Evolutionary conservation across 2,329 filamentous ascomycete genomes (phyloP).

Genomic region (Pseudogymnoascus sp.): DNA sequence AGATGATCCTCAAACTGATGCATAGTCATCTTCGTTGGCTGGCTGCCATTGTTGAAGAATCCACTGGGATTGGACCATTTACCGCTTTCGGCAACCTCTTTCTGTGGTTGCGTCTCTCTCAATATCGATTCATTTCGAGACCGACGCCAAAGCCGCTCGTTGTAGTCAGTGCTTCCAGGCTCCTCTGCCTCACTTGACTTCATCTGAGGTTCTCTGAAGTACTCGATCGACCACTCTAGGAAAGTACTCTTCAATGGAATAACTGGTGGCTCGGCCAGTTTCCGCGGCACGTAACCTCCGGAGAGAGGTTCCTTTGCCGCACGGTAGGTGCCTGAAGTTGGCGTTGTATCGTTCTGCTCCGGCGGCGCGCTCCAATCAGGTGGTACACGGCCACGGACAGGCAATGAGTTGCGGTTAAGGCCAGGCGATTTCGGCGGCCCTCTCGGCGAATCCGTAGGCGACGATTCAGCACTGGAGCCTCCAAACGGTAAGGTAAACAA

Average conservation of each 20-base stretch:
- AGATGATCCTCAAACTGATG: slow-evolving; percentile 97
- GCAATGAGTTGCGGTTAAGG: slow-evolving; percentile 20
- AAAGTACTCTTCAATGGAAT: slow-evolving; percentile 78
- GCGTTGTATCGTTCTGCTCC: slow-evolving; percentile 63
- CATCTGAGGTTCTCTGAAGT: slow-evolving; percentile 98
- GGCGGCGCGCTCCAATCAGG: slow-evolving; percentile 56
- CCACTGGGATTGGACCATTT: slow-evolving; percentile 79
- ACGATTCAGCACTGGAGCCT: slow-evolving; percentile 21
- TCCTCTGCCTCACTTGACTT: slow-evolving; percentile 92
- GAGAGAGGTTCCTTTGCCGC: slow-evolving; percentile 71
- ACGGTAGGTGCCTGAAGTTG: slow-evolving; percentile 62
- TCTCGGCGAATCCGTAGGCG: slow-evolving; percentile 18
- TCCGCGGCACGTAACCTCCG: slow-evolving; percentile 59
- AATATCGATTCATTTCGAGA: slow-evolving; percentile 90
- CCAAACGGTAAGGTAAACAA: slow-evolving; percentile 49
- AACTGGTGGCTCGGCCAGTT: slow-evolving; percentile 46
- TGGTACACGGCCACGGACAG: slow-evolving; percentile 36
- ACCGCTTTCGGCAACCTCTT: slow-evolving; percentile 74
- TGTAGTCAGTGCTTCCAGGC: slow-evolving; percentile 92
- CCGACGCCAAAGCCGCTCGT: slow-evolving; percentile 84
- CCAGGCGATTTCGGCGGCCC: slow-evolving; percentile 21
- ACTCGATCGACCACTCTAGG: slow-evolving; percentile 92
- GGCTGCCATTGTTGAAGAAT: slow-evolving; percentile 80
- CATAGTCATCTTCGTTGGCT: slow-evolving; percentile 88
- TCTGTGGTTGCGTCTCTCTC: slow-evolving; percentile 84